A percentile compares a stretch with the other conserved stretches of the same genome.
Conservation (phyloP, 2,329 filamentous ascomycete species). For the Purpureocillium takamizusanense region DNA sequence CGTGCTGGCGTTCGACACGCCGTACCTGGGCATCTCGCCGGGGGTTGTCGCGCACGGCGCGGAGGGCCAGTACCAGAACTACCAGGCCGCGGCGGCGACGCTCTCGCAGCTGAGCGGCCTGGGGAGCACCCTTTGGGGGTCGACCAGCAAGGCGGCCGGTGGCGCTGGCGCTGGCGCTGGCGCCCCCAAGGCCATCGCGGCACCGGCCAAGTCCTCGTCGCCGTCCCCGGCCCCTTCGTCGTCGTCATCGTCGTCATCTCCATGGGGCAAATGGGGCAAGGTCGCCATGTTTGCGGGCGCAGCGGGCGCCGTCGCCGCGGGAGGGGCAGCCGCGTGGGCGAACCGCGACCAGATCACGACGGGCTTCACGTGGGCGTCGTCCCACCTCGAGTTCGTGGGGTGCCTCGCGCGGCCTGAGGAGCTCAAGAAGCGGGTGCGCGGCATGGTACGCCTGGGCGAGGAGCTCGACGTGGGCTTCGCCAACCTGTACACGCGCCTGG, state of each 20-base stretch:
- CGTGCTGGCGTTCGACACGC: constrained; percentile 88
- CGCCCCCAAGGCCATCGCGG: constrained; percentile 6
- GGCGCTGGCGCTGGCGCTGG: constrained; percentile 12
- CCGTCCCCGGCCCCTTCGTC: constrained; percentile 12
- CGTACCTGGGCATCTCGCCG: constrained; percentile 74
- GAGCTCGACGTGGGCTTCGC: constrained; percentile 68
- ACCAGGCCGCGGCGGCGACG: constrained; percentile 61
- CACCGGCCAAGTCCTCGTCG: constrained; percentile 1
- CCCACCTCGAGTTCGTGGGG: constrained; percentile 88
- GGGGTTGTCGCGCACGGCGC: constrained; percentile 80
- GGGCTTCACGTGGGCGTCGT: constrained; percentile 74
- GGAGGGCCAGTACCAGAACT: constrained; percentile 73
- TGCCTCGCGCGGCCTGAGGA: constrained; percentile 80
- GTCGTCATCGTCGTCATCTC: background rate
- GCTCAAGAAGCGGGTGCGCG: constrained; percentile 62
- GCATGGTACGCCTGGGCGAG: constrained; percentile 53
- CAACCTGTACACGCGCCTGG: constrained; percentile 82
- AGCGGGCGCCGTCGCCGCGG: constrained; percentile 71
- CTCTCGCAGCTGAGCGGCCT: constrained; percentile 58
- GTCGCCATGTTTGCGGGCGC: constrained; percentile 81
- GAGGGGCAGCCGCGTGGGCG: constrained; percentile 76
- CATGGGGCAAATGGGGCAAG: constrained; percentile 76
- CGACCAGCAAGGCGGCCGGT: constrained; percentile 23
- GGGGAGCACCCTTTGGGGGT: constrained; percentile 59
- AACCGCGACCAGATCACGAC: constrained; percentile 72